Conservation (phyloP, 1,284 basidiomycete species). For the Melampsora larici-populina region DNA sequence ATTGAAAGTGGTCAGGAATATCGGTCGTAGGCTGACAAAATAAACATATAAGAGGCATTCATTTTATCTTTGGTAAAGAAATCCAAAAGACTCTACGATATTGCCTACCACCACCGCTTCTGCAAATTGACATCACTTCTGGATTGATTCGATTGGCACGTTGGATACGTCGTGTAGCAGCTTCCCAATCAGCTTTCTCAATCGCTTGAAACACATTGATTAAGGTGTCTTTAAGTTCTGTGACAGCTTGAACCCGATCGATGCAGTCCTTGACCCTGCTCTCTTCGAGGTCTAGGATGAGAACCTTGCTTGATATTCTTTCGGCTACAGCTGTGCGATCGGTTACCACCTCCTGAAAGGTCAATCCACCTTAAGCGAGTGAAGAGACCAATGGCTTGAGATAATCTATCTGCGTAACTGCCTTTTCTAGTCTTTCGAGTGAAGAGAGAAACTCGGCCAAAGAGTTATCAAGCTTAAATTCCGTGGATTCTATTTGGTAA, state of each 20-base stretch:
- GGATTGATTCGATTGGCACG: too few species aligned
- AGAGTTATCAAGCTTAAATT: conserved; percentile 23
- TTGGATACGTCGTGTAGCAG: too few species aligned
- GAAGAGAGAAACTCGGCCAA: conserved; percentile 22
- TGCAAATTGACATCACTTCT: too few species aligned
- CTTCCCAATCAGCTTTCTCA: too few species aligned
- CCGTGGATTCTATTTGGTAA: conserved; percentile 16
- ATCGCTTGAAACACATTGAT: too few species aligned
- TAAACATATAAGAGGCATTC: too few species aligned
- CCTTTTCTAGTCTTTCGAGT: conserved; percentile 25
- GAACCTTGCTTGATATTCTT: conserved; percentile 41
- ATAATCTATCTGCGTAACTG: conserved; percentile 25
- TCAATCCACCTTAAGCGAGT: conserved; percentile 4
- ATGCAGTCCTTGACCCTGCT: conserved; percentile 50
- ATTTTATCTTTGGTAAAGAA: too few species aligned
- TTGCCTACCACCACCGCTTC: too few species aligned
- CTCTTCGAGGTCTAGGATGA: conserved; percentile 40
- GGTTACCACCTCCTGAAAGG: conserved; percentile 24
- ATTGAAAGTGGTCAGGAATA: conserved; percentile 84
- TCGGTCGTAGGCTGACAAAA: too few species aligned
- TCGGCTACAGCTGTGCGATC: conserved; percentile 35
- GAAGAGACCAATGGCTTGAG: too few species aligned
- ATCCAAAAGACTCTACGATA: too few species aligned
- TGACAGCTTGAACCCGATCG: conserved; percentile 51
- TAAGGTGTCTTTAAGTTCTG: too few species aligned